Evolutionary conservation across 2,329 filamentous ascomycete species (phyloP).

Genomic region (Fusarium keratoplasticum): DNA sequence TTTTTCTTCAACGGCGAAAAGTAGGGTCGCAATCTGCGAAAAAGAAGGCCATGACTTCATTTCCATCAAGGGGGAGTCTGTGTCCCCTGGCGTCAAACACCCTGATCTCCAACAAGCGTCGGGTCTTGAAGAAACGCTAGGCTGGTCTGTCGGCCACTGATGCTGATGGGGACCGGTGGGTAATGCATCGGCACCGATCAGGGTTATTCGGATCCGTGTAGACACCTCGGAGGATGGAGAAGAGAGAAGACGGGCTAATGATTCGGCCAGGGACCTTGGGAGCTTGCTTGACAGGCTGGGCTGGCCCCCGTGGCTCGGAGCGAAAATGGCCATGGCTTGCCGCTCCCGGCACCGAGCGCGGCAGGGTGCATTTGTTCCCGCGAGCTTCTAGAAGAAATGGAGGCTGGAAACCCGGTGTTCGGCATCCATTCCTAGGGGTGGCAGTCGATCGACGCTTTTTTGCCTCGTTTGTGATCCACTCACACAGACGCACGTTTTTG

Average conservation of each 20-base stretch:
- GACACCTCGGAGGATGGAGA: slow-evolving; percentile 17
- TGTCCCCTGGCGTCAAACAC: neutral
- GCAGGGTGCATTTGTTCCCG: slow-evolving; percentile 25
- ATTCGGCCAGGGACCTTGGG: slow-evolving; percentile 5
- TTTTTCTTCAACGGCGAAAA: neutral
- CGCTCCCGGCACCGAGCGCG: slow-evolving; percentile 35
- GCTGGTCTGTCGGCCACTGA: neutral
- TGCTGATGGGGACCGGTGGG: neutral
- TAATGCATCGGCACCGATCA: slow-evolving; percentile 36
- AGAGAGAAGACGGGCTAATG: neutral
- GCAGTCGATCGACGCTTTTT: neutral
- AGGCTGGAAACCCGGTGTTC: slow-evolving; percentile 23
- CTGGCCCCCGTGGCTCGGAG: neutral
- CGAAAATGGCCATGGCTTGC: slow-evolving; percentile 11
- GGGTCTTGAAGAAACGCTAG: neutral
- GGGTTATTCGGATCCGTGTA: slow-evolving; percentile 26
- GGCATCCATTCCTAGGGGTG: slow-evolving; percentile 11
- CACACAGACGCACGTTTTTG: slow-evolving; percentile 1
- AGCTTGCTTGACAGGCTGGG: neutral
- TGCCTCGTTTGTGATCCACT: neutral
- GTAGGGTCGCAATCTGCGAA: slow-evolving; percentile 4
- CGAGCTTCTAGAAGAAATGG: slow-evolving; percentile 38
- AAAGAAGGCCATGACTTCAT: slow-evolving; percentile 22
- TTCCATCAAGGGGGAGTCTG: neutral
- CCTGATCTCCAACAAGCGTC: neutral